A percentile compares a stretch with the other conserved stretches of the same genome.
These are phyloP conservation scores for Fraxinus nigra DNA, from an alignment of 305 asterid genomes.

Conservation along the genomic window DNA sequence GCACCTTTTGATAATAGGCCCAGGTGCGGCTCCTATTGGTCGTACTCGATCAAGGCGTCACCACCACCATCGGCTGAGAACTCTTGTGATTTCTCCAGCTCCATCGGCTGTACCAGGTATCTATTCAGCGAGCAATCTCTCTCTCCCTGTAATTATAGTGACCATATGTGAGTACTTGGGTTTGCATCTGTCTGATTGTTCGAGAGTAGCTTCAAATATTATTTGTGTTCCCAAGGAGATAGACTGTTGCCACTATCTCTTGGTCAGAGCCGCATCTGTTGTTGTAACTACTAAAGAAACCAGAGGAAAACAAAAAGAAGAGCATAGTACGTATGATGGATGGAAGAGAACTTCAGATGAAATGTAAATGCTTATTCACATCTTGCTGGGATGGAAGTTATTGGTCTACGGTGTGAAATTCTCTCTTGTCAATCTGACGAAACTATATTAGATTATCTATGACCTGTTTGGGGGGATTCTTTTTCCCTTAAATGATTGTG, in stretches of 20 bases:
- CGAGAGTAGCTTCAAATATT: not conserved
- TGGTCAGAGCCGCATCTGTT: not conserved
- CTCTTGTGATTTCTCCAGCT: slow-evolving; percentile 61
- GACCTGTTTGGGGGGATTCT: not conserved
- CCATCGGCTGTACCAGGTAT: slow-evolving; percentile 74
- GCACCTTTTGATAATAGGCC: slow-evolving; percentile 39
- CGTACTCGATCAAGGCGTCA: slow-evolving; percentile 41
- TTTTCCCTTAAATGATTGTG: not conserved
- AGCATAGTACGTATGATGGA: not conserved
- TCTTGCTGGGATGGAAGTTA: not conserved
- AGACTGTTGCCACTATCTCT: not conserved
- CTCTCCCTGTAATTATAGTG: not conserved
- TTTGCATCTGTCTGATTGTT: not conserved
- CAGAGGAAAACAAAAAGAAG: not conserved
- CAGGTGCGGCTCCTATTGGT: slow-evolving; percentile 44
- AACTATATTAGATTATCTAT: not conserved
- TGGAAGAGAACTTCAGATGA: not conserved
- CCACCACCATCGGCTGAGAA: slow-evolving; percentile 37
- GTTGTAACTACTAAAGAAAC: not conserved
- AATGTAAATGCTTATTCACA: not conserved
- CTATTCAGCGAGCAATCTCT: slow-evolving; percentile 12
- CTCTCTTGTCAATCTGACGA: not conserved
- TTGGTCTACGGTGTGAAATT: not conserved
- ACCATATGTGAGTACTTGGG: not conserved
- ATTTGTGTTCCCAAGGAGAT: not conserved